phyloP scores from a whole-genome alignment of 108 stramenopile genomes.

The Pseudonitzschia multistriata region DNA sequence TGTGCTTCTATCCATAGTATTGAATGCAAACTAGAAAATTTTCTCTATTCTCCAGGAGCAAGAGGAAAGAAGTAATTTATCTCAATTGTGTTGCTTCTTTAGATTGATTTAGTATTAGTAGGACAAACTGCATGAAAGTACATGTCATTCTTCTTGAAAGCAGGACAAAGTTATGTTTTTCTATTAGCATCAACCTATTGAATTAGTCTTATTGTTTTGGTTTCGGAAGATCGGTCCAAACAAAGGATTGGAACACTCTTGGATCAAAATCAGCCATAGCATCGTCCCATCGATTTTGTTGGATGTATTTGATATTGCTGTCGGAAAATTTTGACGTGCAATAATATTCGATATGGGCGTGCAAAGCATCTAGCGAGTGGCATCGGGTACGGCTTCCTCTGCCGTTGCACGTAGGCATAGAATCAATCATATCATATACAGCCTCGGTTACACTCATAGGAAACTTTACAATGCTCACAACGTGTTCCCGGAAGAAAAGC shows the following conservation, averaged over 20 bases:
- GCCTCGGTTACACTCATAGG: slow-evolving; percentile 37
- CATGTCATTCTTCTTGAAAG: too few relatives aligned
- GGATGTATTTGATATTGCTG: slow-evolving; percentile 72
- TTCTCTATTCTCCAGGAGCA: too few relatives aligned
- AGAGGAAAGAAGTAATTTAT: too few relatives aligned
- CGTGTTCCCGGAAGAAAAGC: slow-evolving; percentile 89
- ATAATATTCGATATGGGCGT: slow-evolving; percentile 67
- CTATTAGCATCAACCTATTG: neutral
- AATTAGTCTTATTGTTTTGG: slow-evolving; percentile 3
- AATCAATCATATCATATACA: slow-evolving; percentile 81
- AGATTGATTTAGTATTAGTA: too few relatives aligned
- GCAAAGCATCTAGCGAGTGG: slow-evolving; percentile 54
- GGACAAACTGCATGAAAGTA: too few relatives aligned
- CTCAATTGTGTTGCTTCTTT: too few relatives aligned
- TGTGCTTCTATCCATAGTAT: too few relatives aligned
- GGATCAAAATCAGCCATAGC: slow-evolving; percentile 88
- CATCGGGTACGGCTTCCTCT: slow-evolving; percentile 76
- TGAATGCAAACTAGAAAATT: too few relatives aligned
- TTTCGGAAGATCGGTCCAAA: slow-evolving; percentile 62
- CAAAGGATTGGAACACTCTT: slow-evolving; percentile 89
- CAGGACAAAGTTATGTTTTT: neutral
- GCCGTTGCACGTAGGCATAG: slow-evolving; percentile 54
- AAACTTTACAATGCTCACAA: slow-evolving; percentile 81
- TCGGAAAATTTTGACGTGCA: slow-evolving; percentile 71
- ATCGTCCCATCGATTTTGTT: slow-evolving; percentile 82